phyloP scores from a whole-genome alignment of 2,329 filamentous ascomycete species.

The Calonectria honghensis region DNA sequence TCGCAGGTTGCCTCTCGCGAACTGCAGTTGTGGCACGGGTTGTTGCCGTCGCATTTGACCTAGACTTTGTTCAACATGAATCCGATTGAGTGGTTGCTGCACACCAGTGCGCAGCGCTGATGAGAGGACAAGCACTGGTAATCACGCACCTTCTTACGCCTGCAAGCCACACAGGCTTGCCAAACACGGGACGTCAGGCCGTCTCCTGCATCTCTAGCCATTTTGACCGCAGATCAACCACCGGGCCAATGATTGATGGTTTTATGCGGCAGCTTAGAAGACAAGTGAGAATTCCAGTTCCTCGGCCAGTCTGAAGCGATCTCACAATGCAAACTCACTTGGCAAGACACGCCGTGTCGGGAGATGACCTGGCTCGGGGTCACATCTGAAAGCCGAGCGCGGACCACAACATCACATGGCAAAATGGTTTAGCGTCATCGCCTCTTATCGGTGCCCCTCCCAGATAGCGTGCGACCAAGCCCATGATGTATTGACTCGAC shows the following conservation, averaged over 20 bases:
- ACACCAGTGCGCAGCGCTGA: neutral
- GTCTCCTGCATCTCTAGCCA: constrained; percentile 24
- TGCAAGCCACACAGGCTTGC: constrained; percentile 31
- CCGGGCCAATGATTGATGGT: neutral
- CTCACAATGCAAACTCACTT: neutral
- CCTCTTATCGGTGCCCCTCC: neutral
- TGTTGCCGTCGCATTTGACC: constrained; percentile 41
- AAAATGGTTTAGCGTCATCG: constrained; percentile 3
- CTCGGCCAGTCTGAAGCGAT: neutral
- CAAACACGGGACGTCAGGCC: constrained; percentile 18
- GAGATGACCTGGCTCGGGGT: neutral
- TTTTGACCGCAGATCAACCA: neutral
- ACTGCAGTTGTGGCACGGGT: constrained; percentile 38
- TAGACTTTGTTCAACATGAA: neutral
- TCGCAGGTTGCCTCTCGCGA: constrained; percentile 34
- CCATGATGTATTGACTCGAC: neutral
- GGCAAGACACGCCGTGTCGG: neutral
- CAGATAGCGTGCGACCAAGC: neutral
- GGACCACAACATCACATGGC: neutral
- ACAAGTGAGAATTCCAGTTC: neutral
- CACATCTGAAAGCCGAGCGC: constrained; percentile 20
- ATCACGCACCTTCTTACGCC: constrained; percentile 29
- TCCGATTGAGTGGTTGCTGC: neutral
- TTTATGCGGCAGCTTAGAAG: neutral
- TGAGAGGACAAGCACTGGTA: neutral